Evolutionary conservation across 2,329 filamentous ascomycete genomes (phyloP), one percentile per base, ranked within the genome.

Genomic region (Aspergillus floridensis): DNA sequence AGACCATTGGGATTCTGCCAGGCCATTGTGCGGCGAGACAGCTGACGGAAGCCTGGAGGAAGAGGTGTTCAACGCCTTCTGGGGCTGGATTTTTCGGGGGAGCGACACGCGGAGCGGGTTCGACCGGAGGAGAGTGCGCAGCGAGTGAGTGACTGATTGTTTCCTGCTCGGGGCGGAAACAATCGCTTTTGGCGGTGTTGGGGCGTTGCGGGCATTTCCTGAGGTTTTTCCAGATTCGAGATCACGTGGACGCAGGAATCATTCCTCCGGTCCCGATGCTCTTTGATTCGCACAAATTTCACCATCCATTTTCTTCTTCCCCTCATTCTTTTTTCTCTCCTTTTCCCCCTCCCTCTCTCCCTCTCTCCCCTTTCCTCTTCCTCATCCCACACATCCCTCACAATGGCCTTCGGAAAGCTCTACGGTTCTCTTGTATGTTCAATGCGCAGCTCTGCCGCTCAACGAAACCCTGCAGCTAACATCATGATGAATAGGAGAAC

Each of bases 361-460:
- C 57, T 38, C 60, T 14, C 14, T 35, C 53, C 47, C 55, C 44
- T 62, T 61, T 65, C 56, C 56, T 58, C 56, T 58, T 63, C 53
- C 46, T 59, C 59, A 53, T 56, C 56, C 53, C 49, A 57, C 61
- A 57, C 56, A 58, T 61, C 57, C 55, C 64, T 72, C 83, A 91
- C 86, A 79, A 96, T 96, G 90, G 85, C 91, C 77, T 98, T 99
- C 86, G 95, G 95, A 83, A 99, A 96, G 85, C 87, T 99, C 76
- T 98, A 95, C 87, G 90, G 89, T 78, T 87, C 86, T 80, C 78
- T 86, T 82, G 93, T 96, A 88, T 71, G 82, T 74, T 66, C 4
- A 3, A 22, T 22, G 22, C 22, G 22, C 22, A 22, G 22, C 22
- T 22, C 22, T 31, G 54, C 47, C n/a, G 69, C 66, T 12, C 22